Evolutionary conservation across 1,139 yeast species (phyloP), one percentile per base, ranked within the genome.

Genomic region (Tardiomyces blankii): DNA sequence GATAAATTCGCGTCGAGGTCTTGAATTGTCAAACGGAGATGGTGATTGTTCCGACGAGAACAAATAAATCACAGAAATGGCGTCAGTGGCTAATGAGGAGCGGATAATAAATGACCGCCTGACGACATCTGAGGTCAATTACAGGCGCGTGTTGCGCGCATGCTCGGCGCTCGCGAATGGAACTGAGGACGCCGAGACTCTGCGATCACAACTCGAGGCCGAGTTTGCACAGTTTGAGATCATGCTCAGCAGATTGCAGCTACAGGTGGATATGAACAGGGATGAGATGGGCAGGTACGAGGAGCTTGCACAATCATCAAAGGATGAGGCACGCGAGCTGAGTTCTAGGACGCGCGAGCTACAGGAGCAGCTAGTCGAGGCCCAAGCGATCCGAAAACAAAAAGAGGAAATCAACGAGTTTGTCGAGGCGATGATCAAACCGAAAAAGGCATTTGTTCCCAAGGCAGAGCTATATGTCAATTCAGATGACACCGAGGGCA

Each of bases 331-430:
- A 4, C 44, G 48, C 7, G 49, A 46, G 18, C 48, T 60, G 25
- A 44, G 42, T 2, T 43, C 43, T 9, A 49, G 51, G 43, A 54
- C 59, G 4, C 48, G 32, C 3, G 56, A 54, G 40, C 55, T 64
- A 18, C 58, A 57, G 30, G 44, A 43, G 3, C 48, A 55, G 38
- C 51, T 61, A 40, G 46, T 46, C 7, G 48, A 47, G 18, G 63
- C 63, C 7, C 59, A 54, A 39, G 43, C 41, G 25, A 47, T 50
- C 12, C 55, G 62, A 16, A 46, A 49, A 7, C 60, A 62, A 42
- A 49, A 54, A 27, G 58, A 59, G 42, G 60, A 60, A 33, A 57
- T 58, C 48, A 56, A 56, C 43, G 46, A 48, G 19, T 51, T 63
- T 39, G 55, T 59, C 11, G 59, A 56, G 35, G 54, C 50, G 11